Evolutionary conservation across 2,329 filamentous ascomycete species (phyloP).

Genomic region (Cladorrhinum sp.): DNA sequence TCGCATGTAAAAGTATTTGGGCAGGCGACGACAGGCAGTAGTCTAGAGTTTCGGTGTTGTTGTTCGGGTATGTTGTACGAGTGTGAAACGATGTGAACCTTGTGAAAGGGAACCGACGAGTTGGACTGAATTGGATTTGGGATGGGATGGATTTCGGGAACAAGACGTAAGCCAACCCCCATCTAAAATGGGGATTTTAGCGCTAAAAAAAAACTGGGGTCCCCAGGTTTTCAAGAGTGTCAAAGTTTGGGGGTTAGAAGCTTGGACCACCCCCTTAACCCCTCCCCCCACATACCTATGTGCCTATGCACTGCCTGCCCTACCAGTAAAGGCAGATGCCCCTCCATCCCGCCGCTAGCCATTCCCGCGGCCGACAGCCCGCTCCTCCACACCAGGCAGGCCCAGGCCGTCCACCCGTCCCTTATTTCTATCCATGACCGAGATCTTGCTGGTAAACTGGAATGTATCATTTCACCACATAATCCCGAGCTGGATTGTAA

Average conservation of each 20-base stretch:
- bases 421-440: neutral
- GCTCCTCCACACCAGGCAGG: neutral
- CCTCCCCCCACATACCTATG: neutral
- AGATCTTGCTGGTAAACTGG: too few relatives aligned
- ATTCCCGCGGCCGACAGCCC: neutral
- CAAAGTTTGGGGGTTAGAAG: neutral
- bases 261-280: neutral
- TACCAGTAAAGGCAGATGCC: neutral
- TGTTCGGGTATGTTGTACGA: neutral
- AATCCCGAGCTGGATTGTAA: too few relatives aligned
- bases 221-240: neutral
- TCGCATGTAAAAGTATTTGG: neutral
- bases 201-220: neutral
- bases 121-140: neutral
- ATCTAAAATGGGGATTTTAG: neutral
- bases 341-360: neutral
- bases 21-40: neutral
- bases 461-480: too few relatives aligned
- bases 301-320: neutral
- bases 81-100: neutral
- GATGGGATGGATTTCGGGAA: neutral
- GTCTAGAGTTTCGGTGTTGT: neutral
- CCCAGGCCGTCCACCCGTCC: neutral
- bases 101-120: neutral
- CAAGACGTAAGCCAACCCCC: neutral